Evolutionary conservation across 2,329 filamentous ascomycete genomes (phyloP), one percentile per base, ranked within the genome.

Genomic region (Coniochaeta ligniaria): DNA sequence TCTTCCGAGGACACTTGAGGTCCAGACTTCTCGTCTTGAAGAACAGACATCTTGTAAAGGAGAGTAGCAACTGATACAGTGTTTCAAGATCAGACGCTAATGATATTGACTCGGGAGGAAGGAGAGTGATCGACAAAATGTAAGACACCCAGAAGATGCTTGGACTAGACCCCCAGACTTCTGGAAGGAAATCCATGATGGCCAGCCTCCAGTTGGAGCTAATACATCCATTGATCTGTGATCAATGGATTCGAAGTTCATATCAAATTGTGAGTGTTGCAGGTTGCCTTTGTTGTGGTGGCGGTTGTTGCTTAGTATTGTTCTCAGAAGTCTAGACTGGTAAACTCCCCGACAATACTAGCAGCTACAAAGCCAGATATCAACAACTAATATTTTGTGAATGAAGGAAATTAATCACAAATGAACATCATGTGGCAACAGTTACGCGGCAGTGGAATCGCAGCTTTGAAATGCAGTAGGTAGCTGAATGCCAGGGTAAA

Each of bases 301-400:
- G 31, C 26, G 31, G 33, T 17, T 26, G 33, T 17, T 26, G 14
- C 56, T 61, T 61, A 57, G 57, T 60, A 61, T 63, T 63, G 59
- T 61, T 16, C 59, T 50, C 35, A 14, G 6, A 45, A 45, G 50
- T n/a, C 24, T 14, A 3, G n/a, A 56, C 28, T 12, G 20, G 3
- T 20, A 2, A 47, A 20, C 47, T 35, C 22, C 16, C 24, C 57
- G 57, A 63, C 59, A 63, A 63, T 63, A 58, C 45, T 60, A 63
- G 61, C 47, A 31, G n/a, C 26, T 28, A 28, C 47, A 52, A 52
- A 28, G 26, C 17, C n/a, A n/a, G n/a, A 22, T 31, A 52, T 9
- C 38, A 41, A n/a, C 3, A 9, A n/a, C n/a, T n/a, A 17, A 17
- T 16, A 41, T n/a, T 2, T n/a, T 9, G n/a, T 16, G 6, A 41